Base-by-base conservation (phyloP, 2,329 filamentous ascomycete species). In the Aspergillus calidoustus region DNA sequence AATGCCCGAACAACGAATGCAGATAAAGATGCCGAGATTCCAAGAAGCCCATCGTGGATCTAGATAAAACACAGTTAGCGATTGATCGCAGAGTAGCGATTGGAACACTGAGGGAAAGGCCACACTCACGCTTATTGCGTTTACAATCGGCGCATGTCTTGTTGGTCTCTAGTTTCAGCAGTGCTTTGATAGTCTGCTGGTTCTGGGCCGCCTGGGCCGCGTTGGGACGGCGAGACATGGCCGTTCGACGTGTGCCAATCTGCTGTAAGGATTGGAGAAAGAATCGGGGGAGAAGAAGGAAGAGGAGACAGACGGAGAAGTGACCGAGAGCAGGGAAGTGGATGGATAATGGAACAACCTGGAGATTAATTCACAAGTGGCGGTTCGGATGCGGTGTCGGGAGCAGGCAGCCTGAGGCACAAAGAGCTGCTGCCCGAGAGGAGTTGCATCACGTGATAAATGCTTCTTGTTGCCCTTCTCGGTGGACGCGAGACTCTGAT, bases 141-240 rank as follows among this genome's bases (percentile, higher is more conserved):
- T 99, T 99, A 87, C 95, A 99, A 79, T 99, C 95, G 64, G 94
- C 92, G 84, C 95, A 99, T 75, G 91, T 88, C 83, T 99, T 99
- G 83, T 99, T 99, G 65, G 88, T 83, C 75, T 98, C 94, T 69
- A 99, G 82, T 82, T 98, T 99, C 76, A 98, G 84, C 70, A 99
- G 86, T 75, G 87, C 93, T 84, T 98, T 98, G 79, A 99, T 92
- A 49, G 93, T 96, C 77, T 90, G 88, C 78, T 92, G 90, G 81
- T 99, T 99, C 81, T 96, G 91, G 73, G 93, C 93, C 72, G 93
- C 91, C 79, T 92, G 89, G 80, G 96, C 92, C 69, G 92, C 91
- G 67, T 88, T 89, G 74, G 91, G 87, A 60, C 76, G 76, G 68
- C 76, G 75, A 75, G 76, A 78, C 76, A 78, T 78, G 57, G 59